Conservation (phyloP, 805 yeast species). For the Wickerhamiella australiensis region DNA sequence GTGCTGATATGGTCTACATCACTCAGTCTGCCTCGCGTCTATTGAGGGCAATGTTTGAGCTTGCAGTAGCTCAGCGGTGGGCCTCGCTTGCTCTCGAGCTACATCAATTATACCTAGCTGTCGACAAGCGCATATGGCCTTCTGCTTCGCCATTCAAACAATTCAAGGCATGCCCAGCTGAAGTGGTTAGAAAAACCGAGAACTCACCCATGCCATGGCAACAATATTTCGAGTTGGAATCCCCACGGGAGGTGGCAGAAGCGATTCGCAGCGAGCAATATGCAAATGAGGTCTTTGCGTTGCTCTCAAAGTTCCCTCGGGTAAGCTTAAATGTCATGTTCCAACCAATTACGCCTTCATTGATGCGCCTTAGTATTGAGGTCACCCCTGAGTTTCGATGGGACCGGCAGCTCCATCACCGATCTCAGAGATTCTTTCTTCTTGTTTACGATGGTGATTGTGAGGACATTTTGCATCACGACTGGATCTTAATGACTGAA, state of each 20-base stretch:
- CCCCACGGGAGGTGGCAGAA: conserved; percentile 68
- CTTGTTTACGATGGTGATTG: conserved; percentile 79
- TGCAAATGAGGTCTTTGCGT: conserved; percentile 42
- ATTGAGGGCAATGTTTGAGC: conserved; percentile 72
- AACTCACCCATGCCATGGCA: conserved; percentile 73
- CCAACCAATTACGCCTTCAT: conserved; percentile 66
- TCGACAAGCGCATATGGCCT: conserved; percentile 72
- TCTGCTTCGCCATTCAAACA: conserved; percentile 81
- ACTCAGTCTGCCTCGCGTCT: conserved; percentile 89
- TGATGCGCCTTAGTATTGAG: conserved; percentile 54
- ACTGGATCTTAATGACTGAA: conserved; percentile 40
- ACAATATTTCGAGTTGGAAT: conserved; percentile 52
- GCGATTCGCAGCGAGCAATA: conserved; percentile 60
- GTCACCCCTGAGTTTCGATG: conserved; percentile 49
- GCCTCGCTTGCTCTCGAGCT: conserved; percentile 45
- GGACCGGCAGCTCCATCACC: conserved; percentile 55
- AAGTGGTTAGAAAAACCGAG: conserved; percentile 63
- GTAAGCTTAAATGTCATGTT: conserved; percentile 45
- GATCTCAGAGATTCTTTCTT: conserved; percentile 51
- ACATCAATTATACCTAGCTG: conserved; percentile 62
- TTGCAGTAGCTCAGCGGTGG: conserved; percentile 61
- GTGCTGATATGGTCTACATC: conserved; percentile 86
- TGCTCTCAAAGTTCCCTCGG: conserved; percentile 63
- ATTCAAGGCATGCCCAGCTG: conserved; percentile 56
- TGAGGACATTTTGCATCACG: conserved; percentile 52